Evolutionary conservation across 2,329 filamentous ascomycete species (phyloP).

Genomic region (Aspergillus chevalieri): DNA sequence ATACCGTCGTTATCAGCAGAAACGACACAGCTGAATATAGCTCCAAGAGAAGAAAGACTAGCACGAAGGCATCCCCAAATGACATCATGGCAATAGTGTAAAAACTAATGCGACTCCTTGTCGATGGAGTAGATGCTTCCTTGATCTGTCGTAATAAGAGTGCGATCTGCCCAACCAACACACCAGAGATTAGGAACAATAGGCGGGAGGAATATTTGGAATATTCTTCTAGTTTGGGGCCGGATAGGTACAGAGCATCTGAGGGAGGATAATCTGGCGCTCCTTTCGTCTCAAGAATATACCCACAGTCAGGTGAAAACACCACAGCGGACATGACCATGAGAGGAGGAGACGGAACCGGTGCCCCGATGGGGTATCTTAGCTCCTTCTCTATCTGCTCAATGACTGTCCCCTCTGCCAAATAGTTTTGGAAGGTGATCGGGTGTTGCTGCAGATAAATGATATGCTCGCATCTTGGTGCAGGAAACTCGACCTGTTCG

Average conservation of each 20-base stretch:
- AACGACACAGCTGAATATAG: slow-evolving; percentile 52
- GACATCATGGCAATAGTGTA: slow-evolving; percentile 58
- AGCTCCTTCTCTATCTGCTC: slow-evolving; percentile 54
- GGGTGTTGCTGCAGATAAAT: slow-evolving; percentile 67
- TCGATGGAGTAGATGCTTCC: slow-evolving; percentile 59
- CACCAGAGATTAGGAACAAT: slow-evolving; percentile 47
- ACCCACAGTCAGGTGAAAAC: slow-evolving; percentile 63
- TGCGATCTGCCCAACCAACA: slow-evolving; percentile 49
- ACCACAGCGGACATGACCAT: slow-evolving; percentile 55
- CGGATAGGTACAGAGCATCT: slow-evolving; percentile 48
- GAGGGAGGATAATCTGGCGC: slow-evolving; percentile 49
- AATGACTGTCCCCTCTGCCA: slow-evolving; percentile 33
- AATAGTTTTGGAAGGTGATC: slow-evolving; percentile 22
- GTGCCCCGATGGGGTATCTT: slow-evolving; percentile 53
- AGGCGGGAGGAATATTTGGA: slow-evolving; percentile 47
- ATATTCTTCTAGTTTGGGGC: slow-evolving; percentile 54
- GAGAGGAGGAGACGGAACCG: slow-evolving; percentile 45
- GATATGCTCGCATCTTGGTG: slow-evolving; percentile 82
- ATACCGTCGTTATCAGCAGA: slow-evolving; percentile 49
- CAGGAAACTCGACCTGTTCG: slow-evolving; percentile 41
- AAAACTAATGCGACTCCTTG: slow-evolving; percentile 58
- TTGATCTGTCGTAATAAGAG: slow-evolving; percentile 58
- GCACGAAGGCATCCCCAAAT: slow-evolving; percentile 55
- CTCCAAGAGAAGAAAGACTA: slow-evolving; percentile 51
- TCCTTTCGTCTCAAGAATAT: slow-evolving; percentile 56